Base-by-base conservation (phyloP, 2,329 filamentous ascomycete genomes). In the Pseudocercospora musae region DNA sequence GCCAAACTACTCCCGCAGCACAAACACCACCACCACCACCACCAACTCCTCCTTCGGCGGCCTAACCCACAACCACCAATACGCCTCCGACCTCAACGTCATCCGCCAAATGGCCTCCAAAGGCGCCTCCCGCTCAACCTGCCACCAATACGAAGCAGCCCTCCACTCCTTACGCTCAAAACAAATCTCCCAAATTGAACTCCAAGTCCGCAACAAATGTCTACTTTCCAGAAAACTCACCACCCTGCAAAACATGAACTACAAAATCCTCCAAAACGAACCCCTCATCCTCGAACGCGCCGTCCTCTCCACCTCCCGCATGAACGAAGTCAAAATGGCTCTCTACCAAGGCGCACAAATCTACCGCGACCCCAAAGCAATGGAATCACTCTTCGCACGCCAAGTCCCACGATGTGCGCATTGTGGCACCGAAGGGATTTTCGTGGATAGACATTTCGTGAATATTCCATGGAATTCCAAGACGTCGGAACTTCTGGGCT, bases 321-420 rank as follows among this genome's bases (percentile, higher is more conserved):
- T 65, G 62, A 31, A 62, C 49, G 57, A 61, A 29, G 54, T 67
- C 56, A 67, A 65, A 40, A 21, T 18, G 15, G 42, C 23, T n/a
- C 31, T 67, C 1, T 18, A 21, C 10, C 20, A 27, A 18, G 57
- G 65, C 37, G 53, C 31, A 1, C n/a, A 27, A 6, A 25, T 67
- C 18, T 59, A 48, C 18, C 63, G 63, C 18, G 65, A 67, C 21
- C 65, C 65, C 0, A 25, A 33, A 20, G 52, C 65, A 2, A 63
- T 67, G 37, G 40, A 21, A 25, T 58, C 58, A 13, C 29, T 67
- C 5, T 62, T 65, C 40, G 46, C 21, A 1, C 60, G 63, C 40
- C 29, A 63, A 37, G 49, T 57, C 8, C 65, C 65, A 1, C 10
- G 27, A n/a, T 65, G 65, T 52, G 9, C 37, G 4, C 44, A n/a